A percentile compares a stretch with the other conserved stretches of the same genome.
Conservation (phyloP, 495 filamentous ascomycete genomes). For the Xylaria nigripes region DNA sequence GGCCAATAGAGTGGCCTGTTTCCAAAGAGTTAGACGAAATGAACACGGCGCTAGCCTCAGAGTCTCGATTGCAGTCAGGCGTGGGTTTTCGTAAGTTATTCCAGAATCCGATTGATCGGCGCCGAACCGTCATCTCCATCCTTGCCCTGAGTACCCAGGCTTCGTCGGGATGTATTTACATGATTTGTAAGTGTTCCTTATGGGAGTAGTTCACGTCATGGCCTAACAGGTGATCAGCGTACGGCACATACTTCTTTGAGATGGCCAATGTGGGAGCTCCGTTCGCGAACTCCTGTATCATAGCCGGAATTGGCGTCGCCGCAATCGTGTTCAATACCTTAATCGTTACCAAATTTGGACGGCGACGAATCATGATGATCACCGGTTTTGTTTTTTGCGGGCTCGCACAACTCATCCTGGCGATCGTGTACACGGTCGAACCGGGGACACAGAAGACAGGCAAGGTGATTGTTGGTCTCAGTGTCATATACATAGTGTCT, state of each 20-base stretch:
- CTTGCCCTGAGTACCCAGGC: slow-evolving; percentile 47
- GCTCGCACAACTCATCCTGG: slow-evolving; percentile 46
- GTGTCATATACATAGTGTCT: slow-evolving; percentile 48
- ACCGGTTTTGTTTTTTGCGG: slow-evolving; percentile 46
- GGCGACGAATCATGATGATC: slow-evolving; percentile 45
- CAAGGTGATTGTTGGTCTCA: slow-evolving; percentile 46
- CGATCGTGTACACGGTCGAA: slow-evolving; percentile 43
- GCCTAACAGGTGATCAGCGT: slow-evolving; percentile 34
- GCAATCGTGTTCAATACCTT: slow-evolving; percentile 48
- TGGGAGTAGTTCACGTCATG: too few relatives aligned
- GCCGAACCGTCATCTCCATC: slow-evolving; percentile 43
- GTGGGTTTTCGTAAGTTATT: slow-evolving; percentile 45
- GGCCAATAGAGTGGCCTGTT: slow-evolving; percentile 37
- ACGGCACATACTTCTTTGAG: slow-evolving; percentile 58
- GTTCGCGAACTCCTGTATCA: slow-evolving; percentile 51
- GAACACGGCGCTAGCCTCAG: slow-evolving; percentile 41
- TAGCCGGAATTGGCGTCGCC: slow-evolving; percentile 48
- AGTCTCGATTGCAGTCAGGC: slow-evolving; percentile 35
- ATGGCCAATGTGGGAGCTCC: slow-evolving; percentile 53
- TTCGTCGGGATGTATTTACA: slow-evolving; percentile 53
- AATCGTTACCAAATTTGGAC: slow-evolving; percentile 47
- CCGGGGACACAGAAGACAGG: slow-evolving; percentile 41
- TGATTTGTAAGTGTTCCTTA: slow-evolving; percentile 37
- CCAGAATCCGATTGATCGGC: slow-evolving; percentile 43
- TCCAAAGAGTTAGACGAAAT: slow-evolving; percentile 46